Evolutionary conservation across 768 basidiomycete genomes (phyloP).

Genomic region (Arthromyces matolae): DNA sequence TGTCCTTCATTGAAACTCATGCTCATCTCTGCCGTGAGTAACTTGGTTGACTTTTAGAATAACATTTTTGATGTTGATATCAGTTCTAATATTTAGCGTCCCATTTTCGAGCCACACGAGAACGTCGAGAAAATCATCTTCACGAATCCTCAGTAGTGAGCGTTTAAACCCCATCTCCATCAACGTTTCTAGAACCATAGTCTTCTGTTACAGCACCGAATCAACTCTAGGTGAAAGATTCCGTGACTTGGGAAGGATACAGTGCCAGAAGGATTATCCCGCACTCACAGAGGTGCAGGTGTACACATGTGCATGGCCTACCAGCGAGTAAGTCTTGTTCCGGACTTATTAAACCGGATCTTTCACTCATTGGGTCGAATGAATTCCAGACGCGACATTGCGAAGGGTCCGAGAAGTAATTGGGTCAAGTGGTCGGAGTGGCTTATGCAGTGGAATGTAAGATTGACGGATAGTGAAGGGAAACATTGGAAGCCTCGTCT

Average conservation of each 20-base stretch:
- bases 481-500: conserved; percentile 7
- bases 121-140: background rate
- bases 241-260: background rate
- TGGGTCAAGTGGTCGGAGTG: conserved; percentile 9
- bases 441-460: conserved; percentile 5
- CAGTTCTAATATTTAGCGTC: background rate
- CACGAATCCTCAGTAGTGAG: background rate
- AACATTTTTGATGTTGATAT: background rate
- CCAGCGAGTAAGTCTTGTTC: conserved; percentile 1
- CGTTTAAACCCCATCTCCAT: background rate
- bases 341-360: no score
- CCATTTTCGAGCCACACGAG: background rate
- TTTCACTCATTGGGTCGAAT: no score
- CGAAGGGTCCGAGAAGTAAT: conserved; percentile 1
- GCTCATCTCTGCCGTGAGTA: background rate
- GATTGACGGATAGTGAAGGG: conserved; percentile 1
- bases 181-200: background rate
- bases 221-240: background rate
- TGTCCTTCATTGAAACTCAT: conserved; percentile 4
- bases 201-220: background rate
- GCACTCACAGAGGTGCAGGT: conserved; percentile 2
- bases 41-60: background rate
- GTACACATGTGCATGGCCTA: background rate
- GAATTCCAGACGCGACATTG: conserved; percentile 1
- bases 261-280: background rate